Base-by-base conservation (phyloP, 78 protist species). In the Cyanophora paradoxa region DNA sequence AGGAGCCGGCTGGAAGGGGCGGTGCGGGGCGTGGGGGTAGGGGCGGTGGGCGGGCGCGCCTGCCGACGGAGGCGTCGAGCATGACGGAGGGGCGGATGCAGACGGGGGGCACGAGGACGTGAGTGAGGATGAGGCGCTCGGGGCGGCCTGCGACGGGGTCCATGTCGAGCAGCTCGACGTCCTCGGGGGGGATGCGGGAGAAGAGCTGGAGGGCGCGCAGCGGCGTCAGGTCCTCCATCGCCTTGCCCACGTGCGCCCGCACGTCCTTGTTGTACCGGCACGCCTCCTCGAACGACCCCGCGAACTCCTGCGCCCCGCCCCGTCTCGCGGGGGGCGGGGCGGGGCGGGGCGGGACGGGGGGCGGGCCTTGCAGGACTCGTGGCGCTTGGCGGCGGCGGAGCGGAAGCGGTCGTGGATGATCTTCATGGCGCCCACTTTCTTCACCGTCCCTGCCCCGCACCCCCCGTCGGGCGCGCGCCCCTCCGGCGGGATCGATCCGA, bases 21-120 rank as follows among this genome's bases (percentile, higher is more conserved):
- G n/a, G n/a, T n/a, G n/a, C n/a, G n/a, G n/a, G n/a, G n/a, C n/a
- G n/a, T n/a, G n/a, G n/a, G n/a, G n/a, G n/a, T n/a, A n/a, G n/a
- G n/a, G n/a, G n/a, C n/a, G n/a, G n/a, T n/a, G n/a, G n/a, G n/a
- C n/a, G n/a, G n/a, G n/a, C n/a, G n/a, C n/a, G n/a, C n/a, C 31
- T 22, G 82, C 34, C 56, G 76, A 44, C 6, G 24, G 68, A 2
- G 33, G 72, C 63, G 56, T 83, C 90, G 85, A 83, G 74, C 22
- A 75, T 69, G 22, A 96, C 98, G 0, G 93, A 91, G 24, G 99
- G 99, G 24, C 99, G 84, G 66, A 95, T 92, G 39, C 86, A 81
- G 2, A 83, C 87, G 1, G 99, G 99, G 6, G 99, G 99, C 3
- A 95, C 98, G 34, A 82, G 61, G 26, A 95, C 1, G 20, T 40